Conservation (phyloP, 306 rosid species). For the Malus sylvestris region DNA sequence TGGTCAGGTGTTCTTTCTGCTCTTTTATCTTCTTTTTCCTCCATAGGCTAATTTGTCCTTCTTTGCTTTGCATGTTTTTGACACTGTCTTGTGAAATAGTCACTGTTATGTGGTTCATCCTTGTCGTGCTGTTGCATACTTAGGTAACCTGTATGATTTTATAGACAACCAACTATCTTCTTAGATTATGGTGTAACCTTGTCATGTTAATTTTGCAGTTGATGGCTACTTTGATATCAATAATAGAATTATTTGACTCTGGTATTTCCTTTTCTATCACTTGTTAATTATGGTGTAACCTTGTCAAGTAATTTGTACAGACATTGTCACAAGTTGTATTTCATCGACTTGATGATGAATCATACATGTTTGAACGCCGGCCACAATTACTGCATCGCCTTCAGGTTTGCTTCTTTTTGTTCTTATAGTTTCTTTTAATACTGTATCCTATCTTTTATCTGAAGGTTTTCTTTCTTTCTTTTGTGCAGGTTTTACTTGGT, state of each 20-base stretch:
- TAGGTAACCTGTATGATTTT: not conserved
- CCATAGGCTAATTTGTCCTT: not conserved
- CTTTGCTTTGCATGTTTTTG: constrained; percentile 7
- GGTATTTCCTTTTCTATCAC: not conserved
- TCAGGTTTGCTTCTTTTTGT: constrained; percentile 38
- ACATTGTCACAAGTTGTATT: constrained; percentile 88
- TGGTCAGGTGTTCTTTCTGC: constrained; percentile 78
- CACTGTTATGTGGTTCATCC: not conserved
- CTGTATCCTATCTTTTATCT: constrained; percentile 12
- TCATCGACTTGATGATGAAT: constrained; percentile 86
- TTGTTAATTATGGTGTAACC: not conserved
- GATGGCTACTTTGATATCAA: not conserved
- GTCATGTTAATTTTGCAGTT: not conserved
- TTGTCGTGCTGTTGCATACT: not conserved
- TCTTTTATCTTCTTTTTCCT: constrained; percentile 26
- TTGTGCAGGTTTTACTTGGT: constrained; percentile 76
- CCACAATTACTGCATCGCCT: constrained; percentile 94
- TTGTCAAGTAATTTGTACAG: constrained; percentile 32
- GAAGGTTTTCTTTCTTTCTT: not conserved
- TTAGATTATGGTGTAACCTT: no score
- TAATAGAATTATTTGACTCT: constrained; percentile 1
- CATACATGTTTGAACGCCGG: constrained; percentile 80
- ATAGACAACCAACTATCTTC: not conserved
- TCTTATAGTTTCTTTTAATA: not conserved
- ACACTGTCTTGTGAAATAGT: not conserved